Conservation (phyloP, 352 stramenopile species). For the Phytophthora sansomeana region DNA sequence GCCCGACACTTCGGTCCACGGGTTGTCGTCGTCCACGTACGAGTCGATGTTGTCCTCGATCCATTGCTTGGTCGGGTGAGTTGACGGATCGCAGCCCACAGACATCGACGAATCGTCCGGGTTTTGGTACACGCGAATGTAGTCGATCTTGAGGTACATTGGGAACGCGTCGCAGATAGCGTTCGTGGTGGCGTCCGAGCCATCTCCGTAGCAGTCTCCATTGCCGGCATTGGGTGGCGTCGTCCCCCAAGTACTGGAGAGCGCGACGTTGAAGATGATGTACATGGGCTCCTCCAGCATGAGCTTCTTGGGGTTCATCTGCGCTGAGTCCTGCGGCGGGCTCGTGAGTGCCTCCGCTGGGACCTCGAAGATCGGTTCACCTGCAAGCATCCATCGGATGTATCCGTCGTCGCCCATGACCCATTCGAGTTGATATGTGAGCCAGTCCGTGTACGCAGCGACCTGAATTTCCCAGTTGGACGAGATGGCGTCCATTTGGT, state of each 20-base stretch:
- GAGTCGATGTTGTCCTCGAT: slow-evolving; percentile 78
- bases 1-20: slow-evolving; percentile 52
- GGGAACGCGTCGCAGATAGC: slow-evolving; percentile 69
- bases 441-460: slow-evolving; percentile 81
- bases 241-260: slow-evolving; percentile 88
- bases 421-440: slow-evolving; percentile 81
- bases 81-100: slow-evolving; percentile 57
- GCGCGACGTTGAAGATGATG: slow-evolving; percentile 94
- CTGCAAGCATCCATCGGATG: slow-evolving; percentile 83
- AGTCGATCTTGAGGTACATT: slow-evolving; percentile 81
- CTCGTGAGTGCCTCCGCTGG: slow-evolving; percentile 60
- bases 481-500: slow-evolving; percentile 95
- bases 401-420: slow-evolving; percentile 63
- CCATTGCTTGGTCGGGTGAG: slow-evolving; percentile 69
- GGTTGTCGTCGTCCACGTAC: slow-evolving; percentile 72
- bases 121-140: slow-evolving; percentile 78
- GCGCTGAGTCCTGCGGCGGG: slow-evolving; percentile 51
- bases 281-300: slow-evolving; percentile 96
- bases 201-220: slow-evolving; percentile 51
- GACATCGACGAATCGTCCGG: slow-evolving; percentile 46
- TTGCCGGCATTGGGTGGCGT: slow-evolving; percentile 63
- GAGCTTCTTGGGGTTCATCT: slow-evolving; percentile 82
- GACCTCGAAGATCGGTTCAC: slow-evolving; percentile 90
- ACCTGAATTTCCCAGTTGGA: slow-evolving; percentile 89
- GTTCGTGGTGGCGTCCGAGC: slow-evolving; percentile 38